These are phyloP conservation scores for Talaromyces sp. DNA, from an alignment of 2,329 filamentous ascomycete genomes.

Conservation along the genomic window DNA sequence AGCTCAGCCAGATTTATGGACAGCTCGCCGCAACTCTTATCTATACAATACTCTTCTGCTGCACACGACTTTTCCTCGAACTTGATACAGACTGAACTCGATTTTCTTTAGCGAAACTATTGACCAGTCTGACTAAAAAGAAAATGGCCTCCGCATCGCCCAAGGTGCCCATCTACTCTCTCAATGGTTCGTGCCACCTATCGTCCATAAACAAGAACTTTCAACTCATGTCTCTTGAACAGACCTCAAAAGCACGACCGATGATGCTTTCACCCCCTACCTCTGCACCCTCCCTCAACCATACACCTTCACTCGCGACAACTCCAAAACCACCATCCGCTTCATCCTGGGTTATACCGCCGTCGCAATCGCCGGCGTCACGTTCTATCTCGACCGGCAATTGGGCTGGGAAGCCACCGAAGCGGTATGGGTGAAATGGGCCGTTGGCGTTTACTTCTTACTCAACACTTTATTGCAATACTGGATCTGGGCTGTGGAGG, in stretches of 20 bases:
- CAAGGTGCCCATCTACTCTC: conserved; percentile 48
- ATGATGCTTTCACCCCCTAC: conserved; percentile 93
- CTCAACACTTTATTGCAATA: conserved; percentile 75
- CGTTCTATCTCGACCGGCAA: conserved; percentile 90
- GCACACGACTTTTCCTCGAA: no score
- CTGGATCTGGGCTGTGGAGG: conserved; percentile 84
- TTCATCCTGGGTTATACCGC: conserved; percentile 79
- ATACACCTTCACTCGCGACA: conserved; percentile 70
- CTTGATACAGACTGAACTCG: no score
- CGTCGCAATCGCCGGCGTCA: conserved; percentile 74
- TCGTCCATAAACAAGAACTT: conserved; percentile 6
- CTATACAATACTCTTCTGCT: neutral
- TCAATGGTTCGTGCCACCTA: conserved; percentile 39
- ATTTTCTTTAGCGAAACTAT: neutral
- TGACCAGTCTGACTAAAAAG: neutral
- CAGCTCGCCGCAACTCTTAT: conserved; percentile 19
- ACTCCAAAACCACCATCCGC: conserved; percentile 77
- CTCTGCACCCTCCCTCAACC: conserved; percentile 73
- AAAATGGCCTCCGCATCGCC: conserved; percentile 32
- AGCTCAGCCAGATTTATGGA: conserved; percentile 12
- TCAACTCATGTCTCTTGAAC: conserved; percentile 15
- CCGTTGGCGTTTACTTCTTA: conserved; percentile 74
- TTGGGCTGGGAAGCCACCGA: conserved; percentile 86
- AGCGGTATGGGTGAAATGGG: conserved; percentile 68
- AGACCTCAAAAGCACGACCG: conserved; percentile 96